phyloP scores from a whole-genome alignment of 495 filamentous ascomycete species.

The Durotheca rogersii region DNA sequence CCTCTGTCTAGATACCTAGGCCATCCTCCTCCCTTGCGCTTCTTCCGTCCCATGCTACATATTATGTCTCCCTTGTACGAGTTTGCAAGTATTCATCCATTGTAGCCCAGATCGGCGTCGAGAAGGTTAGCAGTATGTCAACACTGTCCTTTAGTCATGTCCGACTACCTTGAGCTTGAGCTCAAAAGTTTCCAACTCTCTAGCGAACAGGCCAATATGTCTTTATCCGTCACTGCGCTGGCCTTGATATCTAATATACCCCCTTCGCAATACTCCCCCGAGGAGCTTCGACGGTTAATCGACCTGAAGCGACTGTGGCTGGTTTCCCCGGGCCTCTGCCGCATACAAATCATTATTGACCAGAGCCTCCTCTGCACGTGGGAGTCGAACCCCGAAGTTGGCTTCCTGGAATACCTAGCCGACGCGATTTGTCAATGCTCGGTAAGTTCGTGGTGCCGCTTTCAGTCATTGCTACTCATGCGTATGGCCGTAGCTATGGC shows the following conservation, averaged over 20 bases:
- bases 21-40: too few relatives aligned
- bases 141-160: constrained; percentile 6
- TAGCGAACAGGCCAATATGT: constrained; percentile 2
- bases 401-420: constrained; percentile 28
- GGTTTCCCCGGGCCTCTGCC: constrained; percentile 30
- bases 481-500: constrained; percentile 25
- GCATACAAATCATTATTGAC: constrained; percentile 30
- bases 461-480: constrained; percentile 9
- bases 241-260: constrained; percentile 24
- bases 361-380: constrained; percentile 1
- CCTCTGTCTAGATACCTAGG: too few relatives aligned
- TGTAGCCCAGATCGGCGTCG: background rate
- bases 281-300: constrained; percentile 21
- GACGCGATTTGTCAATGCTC: constrained; percentile 25
- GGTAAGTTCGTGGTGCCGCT: constrained; percentile 13
- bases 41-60: too few relatives aligned
- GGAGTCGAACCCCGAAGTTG: constrained; percentile 7
- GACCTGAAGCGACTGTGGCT: constrained; percentile 33
- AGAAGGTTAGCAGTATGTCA: background rate
- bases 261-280: constrained; percentile 2
- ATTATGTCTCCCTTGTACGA: background rate
- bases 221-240: constrained; percentile 26
- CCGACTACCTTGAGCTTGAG: constrained; percentile 20
- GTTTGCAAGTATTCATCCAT: background rate
- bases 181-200: constrained; percentile 28